Evolutionary conservation across 2,329 filamentous ascomycete species (phyloP).

Genomic region (Microcyclospora pomicola): DNA sequence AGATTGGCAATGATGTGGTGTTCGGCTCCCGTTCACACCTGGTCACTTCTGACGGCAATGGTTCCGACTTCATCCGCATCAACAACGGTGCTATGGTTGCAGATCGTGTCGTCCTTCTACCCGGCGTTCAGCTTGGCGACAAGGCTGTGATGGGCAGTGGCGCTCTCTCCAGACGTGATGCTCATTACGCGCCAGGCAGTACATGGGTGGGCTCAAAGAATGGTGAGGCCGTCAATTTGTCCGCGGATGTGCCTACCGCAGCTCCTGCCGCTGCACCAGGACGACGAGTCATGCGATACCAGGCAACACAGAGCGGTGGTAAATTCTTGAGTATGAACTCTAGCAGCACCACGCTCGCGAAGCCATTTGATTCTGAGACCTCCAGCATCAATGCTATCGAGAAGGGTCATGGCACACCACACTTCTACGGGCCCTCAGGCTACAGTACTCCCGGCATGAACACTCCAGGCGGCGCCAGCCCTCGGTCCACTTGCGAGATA

Average conservation of each 20-base stretch:
- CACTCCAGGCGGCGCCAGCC: background rate
- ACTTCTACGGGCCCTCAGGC: conserved; percentile 1
- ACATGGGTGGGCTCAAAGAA: conserved; percentile 41
- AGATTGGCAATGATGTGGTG: conserved; percentile 46
- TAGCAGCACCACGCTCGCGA: conserved; percentile 14
- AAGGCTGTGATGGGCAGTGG: conserved; percentile 41
- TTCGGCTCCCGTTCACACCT: conserved; percentile 44
- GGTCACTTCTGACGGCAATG: conserved; percentile 38
- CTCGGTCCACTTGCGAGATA: too few relatives aligned
- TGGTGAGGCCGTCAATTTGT: conserved; percentile 36
- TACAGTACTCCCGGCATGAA: conserved; percentile 2
- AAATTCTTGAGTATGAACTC: conserved; percentile 13
- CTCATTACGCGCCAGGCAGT: conserved; percentile 31
- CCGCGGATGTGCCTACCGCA: background rate
- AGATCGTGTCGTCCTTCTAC: conserved; percentile 40
- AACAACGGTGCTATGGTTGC: conserved; percentile 42
- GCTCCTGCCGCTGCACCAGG: conserved; percentile 2
- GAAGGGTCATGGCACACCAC: conserved; percentile 1
- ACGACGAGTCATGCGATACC: conserved; percentile 3
- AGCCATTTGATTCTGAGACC: conserved; percentile 7
- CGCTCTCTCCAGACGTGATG: conserved; percentile 35
- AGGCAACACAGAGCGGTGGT: conserved; percentile 5
- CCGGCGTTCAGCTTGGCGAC: conserved; percentile 37
- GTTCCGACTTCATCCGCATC: conserved; percentile 36
- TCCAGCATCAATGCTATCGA: conserved; percentile 9